Evolutionary conservation across 2,329 filamentous ascomycete species (phyloP).

Genomic region (Penicillium griseofulvum): DNA sequence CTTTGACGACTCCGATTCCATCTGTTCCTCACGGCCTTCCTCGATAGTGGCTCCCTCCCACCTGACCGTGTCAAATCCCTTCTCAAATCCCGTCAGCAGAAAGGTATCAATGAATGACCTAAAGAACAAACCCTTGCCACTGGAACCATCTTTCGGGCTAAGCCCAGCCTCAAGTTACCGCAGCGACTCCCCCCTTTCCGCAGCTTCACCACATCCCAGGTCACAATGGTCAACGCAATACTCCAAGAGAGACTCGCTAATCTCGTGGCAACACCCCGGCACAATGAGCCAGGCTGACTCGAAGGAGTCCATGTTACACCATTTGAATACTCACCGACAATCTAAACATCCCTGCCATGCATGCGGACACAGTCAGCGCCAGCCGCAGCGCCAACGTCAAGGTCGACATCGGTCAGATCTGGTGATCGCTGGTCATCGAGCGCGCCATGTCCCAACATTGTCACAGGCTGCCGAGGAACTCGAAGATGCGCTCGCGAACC

Average conservation of each 20-base stretch:
- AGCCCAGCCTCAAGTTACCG: conserved; percentile 29
- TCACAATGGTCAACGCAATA: not conserved
- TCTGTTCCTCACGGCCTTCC: not conserved
- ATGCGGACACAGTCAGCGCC: not conserved
- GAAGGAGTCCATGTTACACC: not conserved
- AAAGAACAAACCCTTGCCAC: conserved; percentile 43
- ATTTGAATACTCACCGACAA: not conserved
- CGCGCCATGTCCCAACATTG: conserved; percentile 23
- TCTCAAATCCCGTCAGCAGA: conserved; percentile 9
- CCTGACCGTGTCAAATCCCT: not conserved
- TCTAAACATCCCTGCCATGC: not conserved
- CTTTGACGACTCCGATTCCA: conserved; percentile 34
- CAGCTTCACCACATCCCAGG: not conserved
- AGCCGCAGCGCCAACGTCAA: not conserved
- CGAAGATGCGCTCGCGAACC: conserved; percentile 13
- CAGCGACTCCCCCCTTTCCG: not conserved
- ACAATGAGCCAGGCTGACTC: not conserved
- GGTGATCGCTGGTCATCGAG: conserved; percentile 3
- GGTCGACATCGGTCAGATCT: conserved; percentile 4
- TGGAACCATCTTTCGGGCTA: conserved; percentile 33
- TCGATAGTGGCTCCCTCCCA: not conserved
- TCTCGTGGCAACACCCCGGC: not conserved
- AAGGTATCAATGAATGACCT: conserved; percentile 27
- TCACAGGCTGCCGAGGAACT: conserved; percentile 39
- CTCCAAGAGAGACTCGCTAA: not conserved